A percentile compares a stretch with the other conserved stretches of the same genome.
These are phyloP conservation scores for Bryoglossum gracile DNA, from an alignment of 495 filamentous ascomycete genomes.

Conservation along the genomic window DNA sequence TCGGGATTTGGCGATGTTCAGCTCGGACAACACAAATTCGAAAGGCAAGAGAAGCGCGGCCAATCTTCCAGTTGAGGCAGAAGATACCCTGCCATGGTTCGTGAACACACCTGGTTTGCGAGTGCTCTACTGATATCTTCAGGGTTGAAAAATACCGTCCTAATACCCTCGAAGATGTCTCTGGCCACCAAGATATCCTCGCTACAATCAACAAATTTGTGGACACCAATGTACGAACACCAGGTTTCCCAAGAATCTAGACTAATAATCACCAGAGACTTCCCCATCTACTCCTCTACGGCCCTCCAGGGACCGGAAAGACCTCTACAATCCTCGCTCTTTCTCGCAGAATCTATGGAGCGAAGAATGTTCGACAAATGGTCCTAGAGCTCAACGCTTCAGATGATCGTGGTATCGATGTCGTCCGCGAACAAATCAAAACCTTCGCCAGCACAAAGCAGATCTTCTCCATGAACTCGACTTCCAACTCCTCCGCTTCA, in stretches of 20 bases:
- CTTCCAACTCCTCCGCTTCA: constrained; percentile 51
- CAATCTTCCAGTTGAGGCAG: constrained; percentile 87
- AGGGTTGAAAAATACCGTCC: constrained; percentile 99
- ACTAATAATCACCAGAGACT: constrained; percentile 48
- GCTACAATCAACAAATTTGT: constrained; percentile 96
- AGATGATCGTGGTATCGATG: constrained; percentile 96
- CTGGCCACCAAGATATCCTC: constrained; percentile 95
- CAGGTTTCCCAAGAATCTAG: background rate
- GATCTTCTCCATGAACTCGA: constrained; percentile 47
- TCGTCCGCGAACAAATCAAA: constrained; percentile 98
- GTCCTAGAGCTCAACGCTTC: constrained; percentile 95
- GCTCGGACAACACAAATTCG: constrained; percentile 48
- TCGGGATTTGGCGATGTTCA: constrained; percentile 52
- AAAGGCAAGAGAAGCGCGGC: constrained; percentile 90
- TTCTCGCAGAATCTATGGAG: constrained; percentile 85
- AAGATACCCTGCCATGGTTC: constrained; percentile 96
- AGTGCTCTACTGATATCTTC: constrained; percentile 7
- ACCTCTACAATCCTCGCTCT: constrained; percentile 91
- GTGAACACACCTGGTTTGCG: no score
- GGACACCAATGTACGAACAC: constrained; percentile 61
- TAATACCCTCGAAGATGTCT: constrained; percentile 80
- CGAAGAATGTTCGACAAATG: constrained; percentile 93
- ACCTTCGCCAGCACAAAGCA: constrained; percentile 81
- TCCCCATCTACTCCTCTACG: constrained; percentile 96
- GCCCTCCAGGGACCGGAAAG: constrained; percentile 94